Percentiles rank a stretch among this genome's conserved stretches.
Conservation (phyloP, 805 yeast genomes). For the Lachancea quebecensis region DNA sequence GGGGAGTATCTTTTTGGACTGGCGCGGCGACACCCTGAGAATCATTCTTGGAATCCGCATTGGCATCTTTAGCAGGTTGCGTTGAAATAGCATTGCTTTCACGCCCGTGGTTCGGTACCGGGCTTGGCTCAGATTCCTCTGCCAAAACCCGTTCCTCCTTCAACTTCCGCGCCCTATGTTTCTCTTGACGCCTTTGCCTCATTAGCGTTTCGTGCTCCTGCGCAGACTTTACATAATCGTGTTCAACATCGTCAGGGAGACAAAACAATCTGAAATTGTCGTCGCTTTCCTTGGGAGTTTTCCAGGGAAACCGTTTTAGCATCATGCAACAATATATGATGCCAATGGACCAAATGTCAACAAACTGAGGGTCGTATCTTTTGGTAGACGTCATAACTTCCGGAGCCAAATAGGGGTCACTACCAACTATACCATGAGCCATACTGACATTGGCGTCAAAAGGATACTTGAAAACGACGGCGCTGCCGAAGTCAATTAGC, state of each 20-base stretch:
- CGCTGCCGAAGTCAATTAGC: constrained; percentile 77
- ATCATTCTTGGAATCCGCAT: no score
- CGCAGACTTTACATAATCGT: constrained; percentile 68
- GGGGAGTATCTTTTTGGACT: no score
- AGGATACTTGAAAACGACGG: constrained; percentile 76
- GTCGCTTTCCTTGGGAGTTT: constrained; percentile 64
- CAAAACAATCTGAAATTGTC: constrained; percentile 63
- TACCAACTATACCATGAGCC: constrained; percentile 75
- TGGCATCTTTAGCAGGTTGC: background rate
- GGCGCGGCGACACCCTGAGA: no score
- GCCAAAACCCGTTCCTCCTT: background rate
- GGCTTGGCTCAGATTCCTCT: background rate
- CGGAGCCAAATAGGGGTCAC: constrained; percentile 83
- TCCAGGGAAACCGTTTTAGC: constrained; percentile 81
- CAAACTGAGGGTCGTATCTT: constrained; percentile 68
- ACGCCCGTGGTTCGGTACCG: background rate
- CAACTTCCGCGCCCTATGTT: constrained; percentile 9
- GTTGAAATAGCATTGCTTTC: background rate
- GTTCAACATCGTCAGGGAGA: constrained; percentile 64
- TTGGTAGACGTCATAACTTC: constrained; percentile 51
- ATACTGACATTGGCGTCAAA: constrained; percentile 51
- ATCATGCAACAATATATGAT: constrained; percentile 85
- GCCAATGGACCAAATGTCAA: constrained; percentile 80
- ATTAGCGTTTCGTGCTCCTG: constrained; percentile 61
- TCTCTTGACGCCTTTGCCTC: constrained; percentile 36